Percentiles rank a stretch among this genome's conserved stretches.
phyloP scores from a whole-genome alignment of 2,329 filamentous ascomycete genomes.

The Sporothrix globosa region DNA sequence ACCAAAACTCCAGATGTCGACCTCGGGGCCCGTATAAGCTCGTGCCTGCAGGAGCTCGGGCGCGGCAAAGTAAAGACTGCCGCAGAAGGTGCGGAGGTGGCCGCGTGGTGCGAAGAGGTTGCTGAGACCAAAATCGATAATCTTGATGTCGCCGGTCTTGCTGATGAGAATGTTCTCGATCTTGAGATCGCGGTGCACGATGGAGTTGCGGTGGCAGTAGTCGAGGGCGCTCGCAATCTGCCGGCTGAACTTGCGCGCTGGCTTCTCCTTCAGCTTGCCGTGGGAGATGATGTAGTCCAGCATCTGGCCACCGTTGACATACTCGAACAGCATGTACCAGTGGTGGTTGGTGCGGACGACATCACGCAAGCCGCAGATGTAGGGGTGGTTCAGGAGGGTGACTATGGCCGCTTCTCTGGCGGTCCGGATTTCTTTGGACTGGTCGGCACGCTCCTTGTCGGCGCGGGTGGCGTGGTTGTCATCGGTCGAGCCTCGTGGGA shows the following conservation, averaged over 20 bases:
- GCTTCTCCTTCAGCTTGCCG: constrained; percentile 95
- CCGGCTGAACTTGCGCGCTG: constrained; percentile 93
- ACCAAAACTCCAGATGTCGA: constrained; percentile 98
- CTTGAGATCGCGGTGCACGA: constrained; percentile 95
- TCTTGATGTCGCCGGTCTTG: constrained; percentile 98
- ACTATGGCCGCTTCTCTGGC: constrained; percentile 96
- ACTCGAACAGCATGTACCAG: constrained; percentile 99
- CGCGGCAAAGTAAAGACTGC: constrained; percentile 95
- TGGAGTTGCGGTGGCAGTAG: constrained; percentile 97
- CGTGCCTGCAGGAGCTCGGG: constrained; percentile 91
- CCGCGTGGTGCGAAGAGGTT: constrained; percentile 87
- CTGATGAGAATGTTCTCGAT: constrained; percentile 99
- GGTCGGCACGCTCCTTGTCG: constrained; percentile 86
- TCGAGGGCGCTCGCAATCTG: constrained; percentile 96
- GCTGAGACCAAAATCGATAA: constrained; percentile 97
- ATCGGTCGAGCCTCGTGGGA: constrained; percentile 85
- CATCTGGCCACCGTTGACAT: constrained; percentile 98
- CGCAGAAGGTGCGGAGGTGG: constrained; percentile 94
- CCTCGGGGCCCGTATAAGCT: constrained; percentile 93
- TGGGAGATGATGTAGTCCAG: constrained; percentile 99
- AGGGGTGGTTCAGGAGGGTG: constrained; percentile 88
- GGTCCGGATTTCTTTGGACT: constrained; percentile 94
- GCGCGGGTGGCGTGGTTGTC: constrained; percentile 72
- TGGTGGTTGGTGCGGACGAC: constrained; percentile 95
- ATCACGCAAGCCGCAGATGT: constrained; percentile 94